Percentiles rank a stretch among this genome's conserved stretches.
Conservation (phyloP, 257 asterid genomes). For the Verbena officinalis region DNA sequence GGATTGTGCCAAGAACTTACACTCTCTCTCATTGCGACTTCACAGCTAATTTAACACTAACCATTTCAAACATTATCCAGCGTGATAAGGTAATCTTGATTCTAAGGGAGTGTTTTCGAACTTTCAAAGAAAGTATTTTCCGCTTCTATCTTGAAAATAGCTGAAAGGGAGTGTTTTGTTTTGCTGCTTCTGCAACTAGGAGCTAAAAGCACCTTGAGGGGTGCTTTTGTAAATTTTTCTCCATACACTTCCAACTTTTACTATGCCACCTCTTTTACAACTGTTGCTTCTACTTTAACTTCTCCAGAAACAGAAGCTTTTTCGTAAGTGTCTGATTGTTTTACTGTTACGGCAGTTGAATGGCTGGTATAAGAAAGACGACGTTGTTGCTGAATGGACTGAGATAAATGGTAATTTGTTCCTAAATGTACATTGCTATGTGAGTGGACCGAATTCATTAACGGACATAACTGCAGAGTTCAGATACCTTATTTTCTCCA, state of each 20-base stretch:
- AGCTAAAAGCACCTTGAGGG: too few species aligned
- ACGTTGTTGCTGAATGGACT: constrained; percentile 95
- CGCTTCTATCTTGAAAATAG: too few species aligned
- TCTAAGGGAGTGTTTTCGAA: not conserved
- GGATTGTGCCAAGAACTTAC: constrained; percentile 81
- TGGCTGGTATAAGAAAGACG: constrained; percentile 90
- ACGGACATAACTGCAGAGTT: constrained; percentile 84
- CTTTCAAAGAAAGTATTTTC: too few species aligned
- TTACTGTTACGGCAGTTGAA: constrained; percentile 52
- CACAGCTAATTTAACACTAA: constrained; percentile 53
- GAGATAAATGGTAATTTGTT: constrained; percentile 64
- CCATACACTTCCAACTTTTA: too few species aligned
- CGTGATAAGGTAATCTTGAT: constrained; percentile 62
- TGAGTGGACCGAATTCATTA: constrained; percentile 73
- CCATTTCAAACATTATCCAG: constrained; percentile 65
- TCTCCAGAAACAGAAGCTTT: too few species aligned
- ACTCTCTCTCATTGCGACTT: constrained; percentile 94
- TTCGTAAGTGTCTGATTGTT: not conserved
- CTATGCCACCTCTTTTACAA: too few species aligned
- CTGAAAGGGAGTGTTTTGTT: too few species aligned
- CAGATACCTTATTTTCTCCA: constrained; percentile 90
- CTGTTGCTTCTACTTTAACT: too few species aligned
- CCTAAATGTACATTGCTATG: constrained; percentile 87
- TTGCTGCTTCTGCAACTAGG: too few species aligned
- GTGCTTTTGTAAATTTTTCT: too few species aligned